A percentile compares a stretch with the other conserved stretches of the same genome.
phyloP scores from a whole-genome alignment of 2,329 filamentous ascomycete genomes.

The Ceratocystis smalleyi region DNA sequence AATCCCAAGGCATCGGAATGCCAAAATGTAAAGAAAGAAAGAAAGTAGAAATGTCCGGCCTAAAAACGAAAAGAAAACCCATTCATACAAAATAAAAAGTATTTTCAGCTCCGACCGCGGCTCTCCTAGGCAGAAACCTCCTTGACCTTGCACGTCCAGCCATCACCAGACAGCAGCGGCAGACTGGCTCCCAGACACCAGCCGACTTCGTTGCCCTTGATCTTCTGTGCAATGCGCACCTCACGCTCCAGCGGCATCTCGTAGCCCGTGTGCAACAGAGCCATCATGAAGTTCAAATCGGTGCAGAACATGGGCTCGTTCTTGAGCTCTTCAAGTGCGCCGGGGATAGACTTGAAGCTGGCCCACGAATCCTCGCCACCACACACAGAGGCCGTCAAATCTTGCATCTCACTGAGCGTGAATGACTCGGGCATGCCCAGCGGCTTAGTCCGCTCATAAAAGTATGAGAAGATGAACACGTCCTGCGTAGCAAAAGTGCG shows the following conservation, averaged over 20 bases:
- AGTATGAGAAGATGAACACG: slow-evolving; percentile 94
- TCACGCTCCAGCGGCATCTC: slow-evolving; percentile 95
- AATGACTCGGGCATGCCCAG: slow-evolving; percentile 98
- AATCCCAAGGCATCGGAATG: background rate
- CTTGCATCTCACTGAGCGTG: slow-evolving; percentile 76
- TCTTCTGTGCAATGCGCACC: slow-evolving; percentile 97
- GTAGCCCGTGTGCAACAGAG: slow-evolving; percentile 83
- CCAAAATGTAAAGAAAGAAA: background rate
- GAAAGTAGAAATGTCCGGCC: background rate
- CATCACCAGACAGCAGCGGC: slow-evolving; percentile 66
- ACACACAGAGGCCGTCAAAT: slow-evolving; percentile 73
- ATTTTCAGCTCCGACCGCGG: background rate
- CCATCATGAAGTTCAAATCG: slow-evolving; percentile 93
- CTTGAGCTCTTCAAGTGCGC: slow-evolving; percentile 62
- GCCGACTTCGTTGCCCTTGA: slow-evolving; percentile 87
- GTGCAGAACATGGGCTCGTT: slow-evolving; percentile 82
- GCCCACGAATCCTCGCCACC: slow-evolving; percentile 63
- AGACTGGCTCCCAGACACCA: slow-evolving; percentile 96
- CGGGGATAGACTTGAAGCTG: slow-evolving; percentile 56
- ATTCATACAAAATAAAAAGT: background rate
- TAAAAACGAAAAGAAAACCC: background rate
- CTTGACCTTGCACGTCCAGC: slow-evolving; percentile 78
- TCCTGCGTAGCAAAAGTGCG: slow-evolving; percentile 89
- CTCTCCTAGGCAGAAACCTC: slow-evolving; percentile 37
- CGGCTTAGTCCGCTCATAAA: slow-evolving; percentile 85